Conservation (phyloP, 2,329 filamentous ascomycete species). For the Fusarium bactridioides region DNA sequence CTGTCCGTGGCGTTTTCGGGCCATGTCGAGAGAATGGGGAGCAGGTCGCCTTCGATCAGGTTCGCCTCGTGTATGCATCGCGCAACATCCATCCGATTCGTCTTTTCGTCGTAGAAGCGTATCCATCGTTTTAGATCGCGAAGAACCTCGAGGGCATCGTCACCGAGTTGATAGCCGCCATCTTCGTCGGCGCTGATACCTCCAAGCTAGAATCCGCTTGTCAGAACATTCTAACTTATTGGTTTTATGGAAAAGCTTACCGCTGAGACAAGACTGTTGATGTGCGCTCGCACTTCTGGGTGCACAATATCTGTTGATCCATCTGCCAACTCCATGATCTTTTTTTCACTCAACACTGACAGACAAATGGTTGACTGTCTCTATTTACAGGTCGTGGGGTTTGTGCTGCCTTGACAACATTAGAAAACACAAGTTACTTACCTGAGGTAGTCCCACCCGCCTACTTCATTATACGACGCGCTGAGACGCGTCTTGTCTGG, state of each 20-base stretch:
- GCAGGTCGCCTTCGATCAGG: slow-evolving; percentile 85
- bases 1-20: slow-evolving; percentile 75
- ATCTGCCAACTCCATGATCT: slow-evolving; percentile 63
- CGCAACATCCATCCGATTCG: slow-evolving; percentile 93
- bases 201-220: slow-evolving; percentile 70
- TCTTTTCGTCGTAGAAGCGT: slow-evolving; percentile 91
- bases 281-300: slow-evolving; percentile 89
- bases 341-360: slow-evolving; percentile 2
- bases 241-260: slow-evolving; percentile 60
- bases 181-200: slow-evolving; percentile 81
- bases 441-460: slow-evolving; percentile 13
- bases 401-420: slow-evolving; percentile 27
- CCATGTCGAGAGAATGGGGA: slow-evolving; percentile 89
- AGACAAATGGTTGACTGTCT: slow-evolving; percentile 17
- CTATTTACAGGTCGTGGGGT: slow-evolving; percentile 31
- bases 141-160: slow-evolving; percentile 89
- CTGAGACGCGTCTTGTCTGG: slow-evolving; percentile 28
- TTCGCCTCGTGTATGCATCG: slow-evolving; percentile 92
- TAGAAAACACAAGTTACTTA: not conserved
- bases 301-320: slow-evolving; percentile 73
- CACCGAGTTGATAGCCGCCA: slow-evolving; percentile 86
- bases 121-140: slow-evolving; percentile 97
- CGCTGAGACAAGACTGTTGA: slow-evolving; percentile 92
- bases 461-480: slow-evolving; percentile 20
- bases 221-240: slow-evolving; percentile 24